phyloP scores from a whole-genome alignment of 176 grass and related monocot genomes.

The Carex parvula region DNA sequence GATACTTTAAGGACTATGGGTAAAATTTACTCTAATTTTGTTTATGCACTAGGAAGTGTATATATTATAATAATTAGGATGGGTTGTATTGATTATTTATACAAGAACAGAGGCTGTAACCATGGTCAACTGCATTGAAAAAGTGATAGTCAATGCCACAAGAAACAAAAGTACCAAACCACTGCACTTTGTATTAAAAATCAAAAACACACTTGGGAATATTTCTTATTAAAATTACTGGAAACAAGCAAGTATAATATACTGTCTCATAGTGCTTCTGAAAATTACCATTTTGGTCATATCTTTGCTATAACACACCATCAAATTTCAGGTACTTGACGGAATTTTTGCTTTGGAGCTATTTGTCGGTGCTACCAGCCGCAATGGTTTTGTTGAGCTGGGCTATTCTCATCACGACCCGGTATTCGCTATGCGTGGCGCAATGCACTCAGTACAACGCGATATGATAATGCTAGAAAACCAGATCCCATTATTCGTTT shows the following conservation, averaged over 20 bases:
- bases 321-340: conserved; percentile 61
- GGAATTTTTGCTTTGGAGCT: conserved; percentile 80
- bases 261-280: not conserved
- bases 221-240: not conserved
- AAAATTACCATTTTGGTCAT: not conserved
- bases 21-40: not conserved
- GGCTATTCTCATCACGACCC: conserved; percentile 79
- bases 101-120: not conserved
- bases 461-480: conserved; percentile 99
- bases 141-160: not conserved
- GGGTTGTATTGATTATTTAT: not conserved
- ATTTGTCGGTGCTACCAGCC: conserved; percentile 53
- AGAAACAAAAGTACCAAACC: not conserved
- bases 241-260: not conserved
- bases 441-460: conserved; percentile 65
- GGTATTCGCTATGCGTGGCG: conserved; percentile 70
- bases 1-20: not conserved
- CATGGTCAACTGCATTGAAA: not conserved
- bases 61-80: not conserved
- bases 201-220: not conserved
- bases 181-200: not conserved
- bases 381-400: conserved; percentile 43
- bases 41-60: not conserved
- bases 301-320: not conserved
- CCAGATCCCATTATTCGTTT: conserved; percentile 87